phyloP scores from a whole-genome alignment of 352 stramenopile genomes.

The Pythium phragmitis region DNA sequence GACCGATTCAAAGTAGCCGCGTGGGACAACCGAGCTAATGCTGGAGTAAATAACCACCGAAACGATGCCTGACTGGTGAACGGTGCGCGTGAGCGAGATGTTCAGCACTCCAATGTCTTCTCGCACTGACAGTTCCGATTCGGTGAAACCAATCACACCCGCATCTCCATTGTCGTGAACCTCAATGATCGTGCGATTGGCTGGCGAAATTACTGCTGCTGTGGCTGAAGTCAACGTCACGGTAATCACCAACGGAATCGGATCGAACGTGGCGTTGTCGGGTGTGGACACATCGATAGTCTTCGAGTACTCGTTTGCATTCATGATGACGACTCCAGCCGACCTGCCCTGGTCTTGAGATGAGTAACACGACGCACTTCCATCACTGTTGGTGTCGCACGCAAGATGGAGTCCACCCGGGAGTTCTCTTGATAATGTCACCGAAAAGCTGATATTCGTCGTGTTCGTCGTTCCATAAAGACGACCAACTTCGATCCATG shows the following conservation, averaged over 20 bases:
- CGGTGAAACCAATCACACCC: conserved; percentile 31
- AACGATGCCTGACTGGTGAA: conserved; percentile 21
- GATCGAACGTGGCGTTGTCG: conserved; percentile 32
- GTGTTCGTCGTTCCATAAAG: conserved; percentile 20
- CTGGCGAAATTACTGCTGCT: conserved; percentile 15
- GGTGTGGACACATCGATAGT: conserved; percentile 29
- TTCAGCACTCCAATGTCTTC: conserved; percentile 19
- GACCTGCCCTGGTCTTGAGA: background rate
- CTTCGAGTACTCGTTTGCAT: conserved; percentile 13
- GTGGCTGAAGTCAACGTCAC: conserved; percentile 27
- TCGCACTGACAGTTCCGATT: conserved; percentile 13
- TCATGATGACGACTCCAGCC: conserved; percentile 5
- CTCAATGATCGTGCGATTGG: conserved; percentile 20
- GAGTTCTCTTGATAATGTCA: conserved; percentile 6
- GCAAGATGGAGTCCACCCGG: background rate
- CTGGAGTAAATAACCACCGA: conserved; percentile 32
- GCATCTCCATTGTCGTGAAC: conserved; percentile 41
- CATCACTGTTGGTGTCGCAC: conserved; percentile 14
- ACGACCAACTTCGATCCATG: conserved; percentile 18
- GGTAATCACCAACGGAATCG: conserved; percentile 25
- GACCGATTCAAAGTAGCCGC: conserved; percentile 25
- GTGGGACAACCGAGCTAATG: conserved; percentile 30
- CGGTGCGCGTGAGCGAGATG: conserved; percentile 19
- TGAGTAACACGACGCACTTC: conserved; percentile 18
- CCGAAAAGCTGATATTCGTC: conserved; percentile 8